phyloP scores from a whole-genome alignment of 2,329 filamentous ascomycete species.

The Corynespora cassiicola region DNA sequence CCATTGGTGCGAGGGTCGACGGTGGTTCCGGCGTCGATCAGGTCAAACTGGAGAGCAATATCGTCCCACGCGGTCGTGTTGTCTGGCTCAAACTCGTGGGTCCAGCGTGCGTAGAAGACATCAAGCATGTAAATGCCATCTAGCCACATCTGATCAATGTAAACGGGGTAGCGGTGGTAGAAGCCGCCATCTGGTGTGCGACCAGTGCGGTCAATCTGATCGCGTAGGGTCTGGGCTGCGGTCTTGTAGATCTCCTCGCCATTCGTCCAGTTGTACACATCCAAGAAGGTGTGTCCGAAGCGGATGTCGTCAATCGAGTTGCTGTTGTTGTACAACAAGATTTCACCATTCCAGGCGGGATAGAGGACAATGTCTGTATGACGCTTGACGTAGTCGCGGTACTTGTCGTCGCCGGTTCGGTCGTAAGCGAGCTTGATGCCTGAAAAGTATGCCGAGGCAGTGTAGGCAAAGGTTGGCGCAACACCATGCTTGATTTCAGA shows the following conservation, averaged over 20 bases:
- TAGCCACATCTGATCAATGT: conserved; percentile 61
- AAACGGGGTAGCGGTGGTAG: conserved; percentile 56
- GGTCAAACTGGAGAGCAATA: conserved; percentile 22
- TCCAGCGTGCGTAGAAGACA: conserved; percentile 32
- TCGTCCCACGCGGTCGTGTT: conserved; percentile 49
- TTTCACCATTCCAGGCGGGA: conserved; percentile 37
- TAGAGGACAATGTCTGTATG: conserved; percentile 53
- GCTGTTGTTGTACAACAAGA: conserved; percentile 31
- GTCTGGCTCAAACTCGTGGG: conserved; percentile 28
- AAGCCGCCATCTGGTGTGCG: conserved; percentile 58
- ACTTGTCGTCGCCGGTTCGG: conserved; percentile 22
- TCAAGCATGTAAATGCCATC: conserved; percentile 52
- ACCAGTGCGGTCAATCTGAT: conserved; percentile 54
- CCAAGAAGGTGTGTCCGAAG: conserved; percentile 57
- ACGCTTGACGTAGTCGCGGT: conserved; percentile 51
- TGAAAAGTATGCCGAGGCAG: conserved; percentile 21
- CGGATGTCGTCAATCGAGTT: conserved; percentile 57
- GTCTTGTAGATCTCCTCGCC: conserved; percentile 52
- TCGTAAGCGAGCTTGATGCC: conserved; percentile 23
- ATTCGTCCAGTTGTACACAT: conserved; percentile 33
- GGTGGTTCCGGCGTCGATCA: conserved; percentile 43
- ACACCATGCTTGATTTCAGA: conserved; percentile 28
- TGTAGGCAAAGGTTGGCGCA: conserved; percentile 23
- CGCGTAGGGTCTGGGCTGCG: conserved; percentile 52
- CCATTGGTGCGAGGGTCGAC: conserved; percentile 48